Percentiles rank a stretch among this genome's conserved stretches.
These are phyloP conservation scores for Coprinopsis sp. DNA, from an alignment of 768 basidiomycete species.

Conservation along the genomic window DNA sequence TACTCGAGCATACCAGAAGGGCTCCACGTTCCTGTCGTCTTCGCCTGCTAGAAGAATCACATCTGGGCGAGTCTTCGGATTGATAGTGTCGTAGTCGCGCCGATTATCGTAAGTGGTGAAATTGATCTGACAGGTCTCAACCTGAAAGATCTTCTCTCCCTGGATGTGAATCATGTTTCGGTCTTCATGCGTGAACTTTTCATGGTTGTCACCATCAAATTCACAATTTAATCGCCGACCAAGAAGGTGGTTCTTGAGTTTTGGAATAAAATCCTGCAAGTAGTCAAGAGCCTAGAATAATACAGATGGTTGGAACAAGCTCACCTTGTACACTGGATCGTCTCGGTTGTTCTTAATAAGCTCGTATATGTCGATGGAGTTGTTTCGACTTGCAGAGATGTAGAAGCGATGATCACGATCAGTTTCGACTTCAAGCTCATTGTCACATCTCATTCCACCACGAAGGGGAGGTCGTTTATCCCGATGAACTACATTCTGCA, in stretches of 20 bases:
- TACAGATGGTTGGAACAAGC: background rate
- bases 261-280: slow-evolving; percentile 22
- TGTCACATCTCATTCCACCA: too few species aligned
- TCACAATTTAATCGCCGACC: slow-evolving; percentile 20
- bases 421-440: background rate
- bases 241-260: slow-evolving; percentile 32
- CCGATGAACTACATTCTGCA: background rate
- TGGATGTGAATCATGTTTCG: slow-evolving; percentile 7
- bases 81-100: slow-evolving; percentile 18
- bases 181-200: slow-evolving; percentile 5
- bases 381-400: slow-evolving; percentile 17
- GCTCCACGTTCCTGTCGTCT: slow-evolving; percentile 3
- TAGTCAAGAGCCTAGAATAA: background rate
- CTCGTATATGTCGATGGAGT: slow-evolving; percentile 15
- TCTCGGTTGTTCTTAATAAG: slow-evolving; percentile 8
- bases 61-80: slow-evolving; percentile 14
- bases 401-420: background rate
- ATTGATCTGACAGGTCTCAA: slow-evolving; percentile 13
- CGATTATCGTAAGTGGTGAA: slow-evolving; percentile 19
- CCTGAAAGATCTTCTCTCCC: slow-evolving; percentile 8
- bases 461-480: too few species aligned
- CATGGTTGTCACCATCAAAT: slow-evolving; percentile 9
- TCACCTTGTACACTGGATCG: slow-evolving; percentile 19
- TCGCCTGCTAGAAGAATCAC: slow-evolving; percentile 9
- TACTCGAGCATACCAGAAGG: slow-evolving; percentile 22